phyloP scores from a whole-genome alignment of 2,329 filamentous ascomycete genomes.

The Fusarium avenaceum region DNA sequence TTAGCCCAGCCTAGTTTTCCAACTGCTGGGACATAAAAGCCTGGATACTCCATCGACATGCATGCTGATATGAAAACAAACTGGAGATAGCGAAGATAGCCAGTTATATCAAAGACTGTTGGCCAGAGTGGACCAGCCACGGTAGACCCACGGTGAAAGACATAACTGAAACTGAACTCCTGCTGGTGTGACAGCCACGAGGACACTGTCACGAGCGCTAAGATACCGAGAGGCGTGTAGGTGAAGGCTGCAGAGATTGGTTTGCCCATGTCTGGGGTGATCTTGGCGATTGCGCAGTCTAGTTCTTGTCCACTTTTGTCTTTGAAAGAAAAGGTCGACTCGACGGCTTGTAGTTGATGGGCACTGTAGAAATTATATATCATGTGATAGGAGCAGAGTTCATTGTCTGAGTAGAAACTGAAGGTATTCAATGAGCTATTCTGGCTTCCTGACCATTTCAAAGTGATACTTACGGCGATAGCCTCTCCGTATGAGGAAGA shows the following conservation, averaged over 20 bases:
- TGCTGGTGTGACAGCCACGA: background rate
- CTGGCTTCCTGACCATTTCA: rapidly evolving
- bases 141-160: background rate
- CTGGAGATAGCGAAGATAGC: background rate
- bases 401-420: background rate
- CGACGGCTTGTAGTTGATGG: background rate
- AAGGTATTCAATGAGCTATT: background rate
- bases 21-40: slow-evolving; percentile 1
- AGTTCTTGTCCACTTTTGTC: background rate
- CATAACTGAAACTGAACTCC: background rate
- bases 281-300: background rate
- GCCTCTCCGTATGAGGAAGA: background rate
- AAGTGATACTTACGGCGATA: background rate
- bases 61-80: slow-evolving; percentile 4
- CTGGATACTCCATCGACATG: background rate
- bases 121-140: background rate
- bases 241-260: background rate
- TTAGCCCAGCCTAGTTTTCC: slow-evolving; percentile 3
- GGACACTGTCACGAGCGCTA: background rate
- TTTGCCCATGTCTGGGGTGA: background rate
- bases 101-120: background rate
- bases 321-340: background rate
- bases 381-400: background rate
- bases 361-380: background rate
- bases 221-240: background rate